Evolutionary conservation across 1,139 yeast genomes (phyloP), one percentile per base, ranked within the genome.

Genomic region (Arxiozyma bovina): DNA sequence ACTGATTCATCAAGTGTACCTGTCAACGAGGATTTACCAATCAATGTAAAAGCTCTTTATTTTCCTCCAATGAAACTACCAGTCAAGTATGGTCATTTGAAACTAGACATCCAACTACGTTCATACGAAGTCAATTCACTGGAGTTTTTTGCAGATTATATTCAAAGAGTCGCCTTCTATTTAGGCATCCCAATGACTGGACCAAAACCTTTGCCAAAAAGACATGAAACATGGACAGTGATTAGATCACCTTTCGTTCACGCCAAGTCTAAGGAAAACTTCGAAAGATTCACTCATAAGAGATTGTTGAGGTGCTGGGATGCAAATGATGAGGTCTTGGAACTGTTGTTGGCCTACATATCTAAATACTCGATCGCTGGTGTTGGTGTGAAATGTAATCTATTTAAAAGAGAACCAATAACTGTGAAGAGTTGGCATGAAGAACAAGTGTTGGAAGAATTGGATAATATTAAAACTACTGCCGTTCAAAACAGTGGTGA

Each of bases 181-280:
- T 74, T 93, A 63, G 93, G 95, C 12, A 83, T 93, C 61, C 96
- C 98, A 20, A 80, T 85, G 51, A 76, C 78, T 41, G 89, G 89
- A 0, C 83, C 86, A 15, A 75, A 76, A 46, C 89, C 89, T 20
- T 70, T 84, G 57, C 85, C 87, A 41, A 77, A 82, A 23, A 85
- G 83, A 68, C 81, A 87, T 50, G 94, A 91, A 71, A 81, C 90
- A 62, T 93, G 96, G 87, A 93, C 99, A 0, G 96, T 93, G 54
- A 89, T 87, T 63, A 81, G 86, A 69, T 85, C 96, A 4, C 98
- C 98, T 1, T 93, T 93, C 70, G 96, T 88, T 41, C 95, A 88
- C 68, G 96, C 98, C 53, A 91, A 91, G 70, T 80, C 95, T 11
- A 93, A 93, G 73, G 96, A 93, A 73, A 93, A 93, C 75, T 93